Base-by-base conservation (phyloP, 2,329 filamentous ascomycete species). In the Bipolaris gigantea region DNA sequence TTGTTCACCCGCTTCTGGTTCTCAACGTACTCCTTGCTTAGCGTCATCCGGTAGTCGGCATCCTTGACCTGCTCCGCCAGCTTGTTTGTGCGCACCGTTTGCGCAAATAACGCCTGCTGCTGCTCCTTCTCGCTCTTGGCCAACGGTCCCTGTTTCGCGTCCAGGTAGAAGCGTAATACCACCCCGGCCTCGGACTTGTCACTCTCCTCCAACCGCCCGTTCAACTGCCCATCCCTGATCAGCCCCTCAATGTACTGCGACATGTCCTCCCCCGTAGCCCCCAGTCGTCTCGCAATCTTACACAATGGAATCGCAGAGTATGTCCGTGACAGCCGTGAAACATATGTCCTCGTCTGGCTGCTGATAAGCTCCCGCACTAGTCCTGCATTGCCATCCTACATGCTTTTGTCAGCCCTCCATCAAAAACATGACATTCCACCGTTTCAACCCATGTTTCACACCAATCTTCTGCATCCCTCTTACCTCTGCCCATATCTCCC, bases 311-410 rank as follows among this genome's bases (percentile, higher is more conserved):
- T 76, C 5, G 85, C 83, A 30, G 82, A 81, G 68, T 93, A 97
- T 3, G 90, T 86, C 48, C 84, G 82, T 40, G 87, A 85, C 23
- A 97, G 80, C 55, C 85, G 85, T 32, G 88, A 79, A 53, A 97
- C 84, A 55, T 89, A 86, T 77, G 88, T 91, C 64, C 86, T 85
- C 62, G 89, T 85, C 69, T 92, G 90, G 9, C 89, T 85, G 18
- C 82, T 77, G 35, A 88, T 72, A 10, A 93, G 86, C 70, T 90
- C 85, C 4, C 79, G 76, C 11, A 96, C 80, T 13, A 97, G 82
- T 3, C 86, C 84, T 4, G 77, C 73, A 66, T 95, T 97, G 42
- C 84, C 84, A 64, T 97, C 92, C 62, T 83, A 57, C 15, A 40
- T 21, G 34, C 45, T 44, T 40, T 42, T 51, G 58, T 72, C 46